Evolutionary conservation across 1,284 basidiomycete species (phyloP), one percentile per base, ranked within the genome.

Genomic region (Fistulinella cinereoalba): DNA sequence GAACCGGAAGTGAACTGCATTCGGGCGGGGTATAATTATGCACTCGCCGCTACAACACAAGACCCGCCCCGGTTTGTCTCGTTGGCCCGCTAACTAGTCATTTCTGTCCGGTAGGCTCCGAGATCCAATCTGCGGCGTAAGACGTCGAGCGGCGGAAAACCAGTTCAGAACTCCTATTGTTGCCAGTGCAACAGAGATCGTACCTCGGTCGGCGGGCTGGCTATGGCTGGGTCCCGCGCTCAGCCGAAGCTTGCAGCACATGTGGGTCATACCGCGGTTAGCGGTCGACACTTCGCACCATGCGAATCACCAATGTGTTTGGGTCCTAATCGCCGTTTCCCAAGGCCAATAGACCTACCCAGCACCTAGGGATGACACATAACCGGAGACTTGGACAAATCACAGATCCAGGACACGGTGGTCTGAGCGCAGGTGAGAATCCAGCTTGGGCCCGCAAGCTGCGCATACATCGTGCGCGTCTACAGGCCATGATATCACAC

Each of bases 271-370:
- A 55, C 56, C 54, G 56, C 55, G 56, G 60, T 21, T 43, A 48
- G 37, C 24, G 31, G 41, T 44, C 39, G 42, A 29, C 39, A 46
- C 33, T 5, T 37, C 29, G 46, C 36, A 48, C 34, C 43, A 47
- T 54, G 58, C 47, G 62, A 59, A 60, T 60, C 62, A 57, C 58
- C 56, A 48, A 53, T 33, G 43, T 13, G 28, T 42, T 36, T 43
- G 46, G 43, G 33, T n/a, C 42, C 44, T 46, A 59, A 57, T 61
- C 50, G 50, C 62, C 60, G 62, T 55, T 41, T 18, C 42, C 23
- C 32, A 34, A 46, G 32, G 42, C 34, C 49, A 38, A 55, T 24
- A 38, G 32, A 44, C 41, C 36, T 25, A 24, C 11, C 36, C 23
- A 27, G 29, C 42, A 44, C 49, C 33, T 13, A 47, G 27, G 37